phyloP scores from a whole-genome alignment of 2,329 filamentous ascomycete genomes.

The Botrytis cinerea region DNA sequence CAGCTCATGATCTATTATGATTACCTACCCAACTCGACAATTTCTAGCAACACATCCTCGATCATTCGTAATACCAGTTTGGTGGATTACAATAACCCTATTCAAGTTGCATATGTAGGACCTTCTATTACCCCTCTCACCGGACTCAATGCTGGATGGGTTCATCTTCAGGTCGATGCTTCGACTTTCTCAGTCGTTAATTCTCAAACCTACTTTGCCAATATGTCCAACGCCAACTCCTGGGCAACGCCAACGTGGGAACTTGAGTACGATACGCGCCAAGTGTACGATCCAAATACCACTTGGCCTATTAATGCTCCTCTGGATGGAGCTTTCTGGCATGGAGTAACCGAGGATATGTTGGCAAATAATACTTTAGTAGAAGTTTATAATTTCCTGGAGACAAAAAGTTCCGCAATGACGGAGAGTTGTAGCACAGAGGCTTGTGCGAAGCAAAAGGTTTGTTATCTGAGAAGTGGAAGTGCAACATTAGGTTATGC shows the following conservation, averaged over 20 bases:
- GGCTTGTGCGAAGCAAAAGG: constrained; percentile 36
- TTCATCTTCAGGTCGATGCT: constrained; percentile 36
- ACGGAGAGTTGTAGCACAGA: constrained; percentile 30
- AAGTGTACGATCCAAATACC: constrained; percentile 32
- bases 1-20: constrained; percentile 42
- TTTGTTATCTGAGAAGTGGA: constrained; percentile 39
- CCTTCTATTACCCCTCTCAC: constrained; percentile 40
- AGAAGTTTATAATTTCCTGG: constrained; percentile 36
- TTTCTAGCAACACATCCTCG: constrained; percentile 8
- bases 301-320: constrained; percentile 34
- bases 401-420: constrained; percentile 35
- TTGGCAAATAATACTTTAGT: constrained; percentile 34
- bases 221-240: constrained; percentile 31
- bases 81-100: constrained; percentile 35
- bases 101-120: constrained; percentile 37
- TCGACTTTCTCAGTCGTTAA: constrained; percentile 39
- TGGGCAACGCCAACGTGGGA: constrained; percentile 40
- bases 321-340: constrained; percentile 40
- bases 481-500: constrained; percentile 34
- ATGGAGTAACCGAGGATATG: constrained; percentile 38
- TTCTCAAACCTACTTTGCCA: constrained; percentile 40
- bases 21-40: constrained; percentile 27
- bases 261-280: constrained; percentile 38
- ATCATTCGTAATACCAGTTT: constrained; percentile 31
- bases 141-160: constrained; percentile 39